Evolutionary conservation across 2,329 filamentous ascomycete genomes (phyloP).

Genomic region (Epichloe aotearoae): DNA sequence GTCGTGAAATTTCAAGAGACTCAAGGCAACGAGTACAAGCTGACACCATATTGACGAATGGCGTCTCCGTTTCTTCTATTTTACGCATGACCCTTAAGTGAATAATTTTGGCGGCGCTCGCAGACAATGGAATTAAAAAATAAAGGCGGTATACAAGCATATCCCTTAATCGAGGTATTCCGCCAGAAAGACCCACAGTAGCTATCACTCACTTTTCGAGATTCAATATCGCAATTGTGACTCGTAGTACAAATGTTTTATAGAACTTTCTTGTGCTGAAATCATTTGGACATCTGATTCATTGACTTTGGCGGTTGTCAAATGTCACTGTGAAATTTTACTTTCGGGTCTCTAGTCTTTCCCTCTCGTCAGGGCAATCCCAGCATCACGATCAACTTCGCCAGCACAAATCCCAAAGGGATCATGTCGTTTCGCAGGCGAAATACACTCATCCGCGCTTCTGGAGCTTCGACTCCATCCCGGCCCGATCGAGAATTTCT

Average conservation of each 20-base stretch:
- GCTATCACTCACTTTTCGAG: not conserved
- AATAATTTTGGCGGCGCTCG: not conserved
- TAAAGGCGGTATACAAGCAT: constrained; percentile 5
- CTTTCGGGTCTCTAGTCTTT: not conserved
- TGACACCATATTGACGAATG: not conserved
- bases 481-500: constrained; percentile 25
- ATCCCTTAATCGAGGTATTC: constrained; percentile 13
- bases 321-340: not conserved
- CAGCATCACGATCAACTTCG: not conserved
- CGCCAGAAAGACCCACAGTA: not conserved
- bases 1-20: not conserved
- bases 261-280: too few species aligned
- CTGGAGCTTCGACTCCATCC: constrained; percentile 10
- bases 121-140: not conserved
- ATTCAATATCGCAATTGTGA: not conserved
- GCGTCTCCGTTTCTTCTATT: not conserved
- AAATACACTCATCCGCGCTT: constrained; percentile 35
- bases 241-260: too few species aligned
- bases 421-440: constrained; percentile 46
- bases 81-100: not conserved
- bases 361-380: not conserved
- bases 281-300: too few species aligned
- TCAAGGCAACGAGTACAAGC: not conserved
- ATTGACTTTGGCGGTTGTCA: too few species aligned
- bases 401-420: not conserved